These are phyloP conservation scores for Wickerhamomyces hampshirensis DNA, from an alignment of 805 yeast species.

Conservation along the genomic window DNA sequence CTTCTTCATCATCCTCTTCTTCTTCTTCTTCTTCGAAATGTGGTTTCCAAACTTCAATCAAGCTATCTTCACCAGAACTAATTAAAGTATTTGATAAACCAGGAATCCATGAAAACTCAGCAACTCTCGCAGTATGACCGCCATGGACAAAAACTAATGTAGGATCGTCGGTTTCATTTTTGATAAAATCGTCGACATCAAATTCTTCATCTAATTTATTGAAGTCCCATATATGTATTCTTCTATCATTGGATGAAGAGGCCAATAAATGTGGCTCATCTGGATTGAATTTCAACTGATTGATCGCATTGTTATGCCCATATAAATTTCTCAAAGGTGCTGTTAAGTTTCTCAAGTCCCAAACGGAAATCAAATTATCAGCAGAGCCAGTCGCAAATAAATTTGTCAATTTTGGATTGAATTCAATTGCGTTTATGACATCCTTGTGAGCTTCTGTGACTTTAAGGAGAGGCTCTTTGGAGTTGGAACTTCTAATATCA, in stretches of 20 bases:
- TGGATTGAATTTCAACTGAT: constrained; percentile 51
- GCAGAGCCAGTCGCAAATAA: constrained; percentile 74
- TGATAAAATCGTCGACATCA: constrained; percentile 46
- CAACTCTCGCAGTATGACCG: constrained; percentile 71
- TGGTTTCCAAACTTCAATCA: constrained; percentile 69
- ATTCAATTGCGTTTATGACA: constrained; percentile 64
- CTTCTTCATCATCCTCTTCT: constrained; percentile 34
- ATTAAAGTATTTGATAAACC: constrained; percentile 51
- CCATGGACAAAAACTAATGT: constrained; percentile 78
- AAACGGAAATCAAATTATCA: constrained; percentile 66
- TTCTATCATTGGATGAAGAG: constrained; percentile 60
- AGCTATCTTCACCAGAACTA: constrained; percentile 70
- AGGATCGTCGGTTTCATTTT: constrained; percentile 65
- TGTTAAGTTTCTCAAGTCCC: constrained; percentile 65
- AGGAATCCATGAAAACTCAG: constrained; percentile 68
- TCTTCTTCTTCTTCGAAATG: constrained; percentile 33
- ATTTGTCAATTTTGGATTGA: constrained; percentile 49
- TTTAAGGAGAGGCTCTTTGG: constrained; percentile 33
- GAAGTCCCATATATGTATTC: constrained; percentile 75
- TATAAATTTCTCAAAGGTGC: constrained; percentile 58
- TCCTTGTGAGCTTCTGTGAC: constrained; percentile 48
- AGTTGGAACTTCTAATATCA: constrained; percentile 42
- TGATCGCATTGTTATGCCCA: constrained; percentile 59
- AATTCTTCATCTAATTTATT: constrained; percentile 51
- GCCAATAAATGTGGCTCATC: constrained; percentile 47